Conservation (phyloP, 352 stramenopile species). For the Thraustochytrium striatum region DNA sequence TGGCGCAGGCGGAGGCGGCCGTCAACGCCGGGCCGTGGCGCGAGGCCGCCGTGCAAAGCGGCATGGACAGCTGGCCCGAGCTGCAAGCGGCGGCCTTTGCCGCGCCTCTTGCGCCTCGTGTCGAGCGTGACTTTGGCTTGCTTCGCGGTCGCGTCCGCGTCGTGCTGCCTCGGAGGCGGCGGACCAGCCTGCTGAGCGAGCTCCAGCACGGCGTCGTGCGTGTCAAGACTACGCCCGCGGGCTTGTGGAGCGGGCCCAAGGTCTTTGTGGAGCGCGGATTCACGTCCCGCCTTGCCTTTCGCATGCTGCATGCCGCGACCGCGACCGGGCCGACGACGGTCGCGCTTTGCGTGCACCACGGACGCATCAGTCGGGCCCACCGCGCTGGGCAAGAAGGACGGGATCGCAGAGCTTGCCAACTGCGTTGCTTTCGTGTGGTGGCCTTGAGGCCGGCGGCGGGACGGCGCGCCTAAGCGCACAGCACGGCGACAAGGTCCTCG, state of each 20-base stretch:
- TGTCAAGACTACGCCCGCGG: not conserved
- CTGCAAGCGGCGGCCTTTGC: not conserved
- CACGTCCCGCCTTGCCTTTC: not conserved
- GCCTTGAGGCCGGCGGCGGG: not conserved
- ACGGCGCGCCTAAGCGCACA: not conserved
- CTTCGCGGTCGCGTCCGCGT: no score
- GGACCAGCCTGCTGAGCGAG: not conserved
- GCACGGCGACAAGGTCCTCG: not conserved
- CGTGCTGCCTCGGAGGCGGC: not conserved
- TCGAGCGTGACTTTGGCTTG: conserved; percentile 23
- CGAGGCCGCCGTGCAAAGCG: conserved; percentile 8
- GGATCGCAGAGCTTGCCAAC: not conserved
- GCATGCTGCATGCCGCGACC: not conserved
- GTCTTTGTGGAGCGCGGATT: conserved; percentile 16
- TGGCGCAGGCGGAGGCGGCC: conserved; percentile 23
- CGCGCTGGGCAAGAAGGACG: not conserved
- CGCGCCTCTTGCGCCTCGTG: not conserved
- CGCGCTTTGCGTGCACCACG: not conserved
- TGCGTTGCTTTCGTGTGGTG: conserved; percentile 34
- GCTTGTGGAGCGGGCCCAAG: conserved; percentile 1
- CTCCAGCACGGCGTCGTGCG: not conserved
- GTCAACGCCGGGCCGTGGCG: conserved; percentile 27
- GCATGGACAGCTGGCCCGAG: conserved; percentile 24
- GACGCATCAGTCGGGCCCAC: conserved; percentile 2
- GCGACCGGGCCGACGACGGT: no score